Evolutionary conservation across 208 protist genomes (phyloP).

Genomic region (Polymyxa betae): DNA sequence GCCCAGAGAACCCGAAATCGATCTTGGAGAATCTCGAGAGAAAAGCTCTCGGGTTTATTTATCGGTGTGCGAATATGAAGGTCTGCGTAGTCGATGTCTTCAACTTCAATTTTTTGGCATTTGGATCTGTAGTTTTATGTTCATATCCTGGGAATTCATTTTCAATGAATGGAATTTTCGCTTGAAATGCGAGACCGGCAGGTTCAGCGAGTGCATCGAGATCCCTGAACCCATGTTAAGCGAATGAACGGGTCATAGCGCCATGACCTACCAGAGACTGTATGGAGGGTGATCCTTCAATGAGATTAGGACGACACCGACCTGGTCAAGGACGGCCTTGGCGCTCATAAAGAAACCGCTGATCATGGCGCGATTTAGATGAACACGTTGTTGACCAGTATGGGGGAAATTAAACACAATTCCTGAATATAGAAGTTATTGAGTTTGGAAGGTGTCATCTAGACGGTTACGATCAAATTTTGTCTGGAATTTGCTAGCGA

Average conservation of each 20-base stretch:
- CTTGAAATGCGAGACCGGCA: background rate
- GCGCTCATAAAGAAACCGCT: background rate
- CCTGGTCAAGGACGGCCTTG: background rate
- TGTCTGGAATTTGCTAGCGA: background rate
- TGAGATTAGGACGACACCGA: background rate
- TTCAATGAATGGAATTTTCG: constrained; percentile 16
- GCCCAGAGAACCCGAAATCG: too few species aligned
- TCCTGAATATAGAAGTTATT: background rate
- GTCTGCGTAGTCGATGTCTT: background rate
- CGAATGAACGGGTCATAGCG: background rate
- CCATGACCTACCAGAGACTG: background rate
- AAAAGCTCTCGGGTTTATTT: too few species aligned
- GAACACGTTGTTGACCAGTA: background rate
- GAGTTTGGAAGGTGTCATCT: background rate
- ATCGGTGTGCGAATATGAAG: constrained; percentile 10
- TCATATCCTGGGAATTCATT: constrained; percentile 40
- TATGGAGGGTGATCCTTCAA: constrained; percentile 28
- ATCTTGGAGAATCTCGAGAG: too few species aligned
- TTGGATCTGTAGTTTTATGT: background rate
- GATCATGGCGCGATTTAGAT: constrained; percentile 6
- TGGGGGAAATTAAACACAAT: constrained; percentile 41
- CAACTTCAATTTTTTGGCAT: background rate
- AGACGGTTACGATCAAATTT: constrained; percentile 3
- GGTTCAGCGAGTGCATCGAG: background rate
- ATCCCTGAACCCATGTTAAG: too few species aligned